phyloP scores from a whole-genome alignment of 352 stramenopile species.

The Globisporangium spiculum region DNA sequence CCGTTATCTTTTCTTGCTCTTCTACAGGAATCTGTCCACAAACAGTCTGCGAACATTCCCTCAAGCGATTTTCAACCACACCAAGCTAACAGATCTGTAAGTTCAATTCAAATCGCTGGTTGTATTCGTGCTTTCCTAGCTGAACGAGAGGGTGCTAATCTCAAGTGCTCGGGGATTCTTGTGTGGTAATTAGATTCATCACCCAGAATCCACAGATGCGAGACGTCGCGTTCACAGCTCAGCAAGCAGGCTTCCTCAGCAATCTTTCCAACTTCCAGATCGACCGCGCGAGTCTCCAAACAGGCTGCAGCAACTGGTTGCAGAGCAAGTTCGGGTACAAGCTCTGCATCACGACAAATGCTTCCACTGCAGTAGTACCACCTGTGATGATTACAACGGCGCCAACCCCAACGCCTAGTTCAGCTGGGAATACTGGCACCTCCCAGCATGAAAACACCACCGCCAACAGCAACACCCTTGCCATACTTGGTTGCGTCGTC shows the following conservation, averaged over 20 bases:
- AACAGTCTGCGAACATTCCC: conserved; percentile 3
- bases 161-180: background rate
- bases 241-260: conserved; percentile 12
- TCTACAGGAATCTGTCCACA: background rate
- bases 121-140: background rate
- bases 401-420: background rate
- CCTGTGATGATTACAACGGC: background rate
- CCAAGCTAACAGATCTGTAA: conserved; percentile 10
- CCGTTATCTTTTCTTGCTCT: background rate
- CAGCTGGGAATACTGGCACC: background rate
- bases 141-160: background rate
- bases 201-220: background rate
- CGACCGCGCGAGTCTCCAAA: background rate
- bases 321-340: background rate
- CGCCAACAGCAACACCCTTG: background rate
- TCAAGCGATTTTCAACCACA: conserved; percentile 5
- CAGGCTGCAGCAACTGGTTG: background rate
- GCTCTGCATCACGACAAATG: background rate
- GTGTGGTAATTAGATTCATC: background rate
- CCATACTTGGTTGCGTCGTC: background rate
- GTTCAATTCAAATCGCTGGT: background rate
- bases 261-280: background rate
- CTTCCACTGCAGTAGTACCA: background rate
- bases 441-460: background rate
- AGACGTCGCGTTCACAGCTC: conserved; percentile 8